A percentile compares a stretch with the other conserved stretches of the same genome.
These are phyloP conservation scores for Linnemannia schmuckeri DNA, from an alignment of 192 early-diverging fungal species.

Conservation along the genomic window DNA sequence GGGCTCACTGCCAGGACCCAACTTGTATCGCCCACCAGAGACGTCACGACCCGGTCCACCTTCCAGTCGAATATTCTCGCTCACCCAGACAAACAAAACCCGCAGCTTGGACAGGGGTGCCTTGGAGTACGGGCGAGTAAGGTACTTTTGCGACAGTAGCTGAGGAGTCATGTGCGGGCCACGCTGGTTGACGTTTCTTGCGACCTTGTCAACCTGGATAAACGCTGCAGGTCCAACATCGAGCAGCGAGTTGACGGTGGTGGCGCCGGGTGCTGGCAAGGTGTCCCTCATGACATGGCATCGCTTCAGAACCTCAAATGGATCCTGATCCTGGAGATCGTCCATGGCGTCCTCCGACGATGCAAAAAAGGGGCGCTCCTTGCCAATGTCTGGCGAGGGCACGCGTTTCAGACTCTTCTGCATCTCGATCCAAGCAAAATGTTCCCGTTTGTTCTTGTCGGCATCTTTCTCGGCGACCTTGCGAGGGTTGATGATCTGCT, in stretches of 20 bases:
- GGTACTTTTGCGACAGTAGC: conserved; percentile 71
- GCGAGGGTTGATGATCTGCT: conserved; percentile 48
- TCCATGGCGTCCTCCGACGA: not conserved
- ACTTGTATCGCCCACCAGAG: conserved; percentile 48
- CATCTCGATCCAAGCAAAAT: conserved; percentile 56
- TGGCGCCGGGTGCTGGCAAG: not conserved
- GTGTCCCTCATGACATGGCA: conserved; percentile 35
- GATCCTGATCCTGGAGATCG: conserved; percentile 19
- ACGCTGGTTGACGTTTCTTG: conserved; percentile 72
- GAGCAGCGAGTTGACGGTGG: not conserved
- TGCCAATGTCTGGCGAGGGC: conserved; percentile 27
- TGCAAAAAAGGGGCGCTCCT: conserved; percentile 13
- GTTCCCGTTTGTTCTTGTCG: conserved; percentile 37
- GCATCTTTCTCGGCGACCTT: conserved; percentile 51
- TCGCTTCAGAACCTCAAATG: conserved; percentile 19
- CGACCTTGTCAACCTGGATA: conserved; percentile 75
- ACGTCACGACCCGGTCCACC: conserved; percentile 43
- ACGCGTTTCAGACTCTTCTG: conserved; percentile 45
- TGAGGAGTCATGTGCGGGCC: conserved; percentile 71
- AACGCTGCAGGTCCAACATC: conserved; percentile 58
- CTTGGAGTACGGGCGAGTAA: conserved; percentile 74
- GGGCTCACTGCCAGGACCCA: conserved; percentile 34
- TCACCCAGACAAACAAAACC: conserved; percentile 77
- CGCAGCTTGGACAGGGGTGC: conserved; percentile 70
- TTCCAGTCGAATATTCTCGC: conserved; percentile 70